phyloP scores from a whole-genome alignment of 2,329 filamentous ascomycete species.

The Pseudopithomyces chartarum region DNA sequence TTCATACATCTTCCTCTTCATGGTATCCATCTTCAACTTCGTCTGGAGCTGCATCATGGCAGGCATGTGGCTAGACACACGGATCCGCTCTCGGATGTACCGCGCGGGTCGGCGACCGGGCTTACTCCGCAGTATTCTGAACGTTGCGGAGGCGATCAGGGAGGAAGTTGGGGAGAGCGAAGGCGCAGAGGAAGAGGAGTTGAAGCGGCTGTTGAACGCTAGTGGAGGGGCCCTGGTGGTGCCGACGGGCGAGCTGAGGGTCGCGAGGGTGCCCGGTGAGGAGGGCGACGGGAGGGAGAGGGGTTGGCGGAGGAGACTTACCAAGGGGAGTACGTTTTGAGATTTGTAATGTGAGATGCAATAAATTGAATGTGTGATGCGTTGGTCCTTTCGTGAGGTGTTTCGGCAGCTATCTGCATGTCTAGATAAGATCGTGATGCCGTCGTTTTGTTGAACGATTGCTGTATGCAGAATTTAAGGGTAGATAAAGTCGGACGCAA shows the following conservation, averaged over 20 bases:
- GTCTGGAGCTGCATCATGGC: conserved; percentile 40
- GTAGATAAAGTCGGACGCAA: too few relatives aligned
- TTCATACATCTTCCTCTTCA: conserved; percentile 43
- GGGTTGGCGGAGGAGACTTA: conserved; percentile 26
- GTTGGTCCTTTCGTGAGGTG: too few relatives aligned
- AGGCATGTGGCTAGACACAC: conserved; percentile 39
- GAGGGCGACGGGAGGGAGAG: conserved; percentile 13
- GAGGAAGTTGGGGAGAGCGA: conserved; percentile 31
- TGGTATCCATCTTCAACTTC: conserved; percentile 41
- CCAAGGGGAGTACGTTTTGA: conserved; percentile 37
- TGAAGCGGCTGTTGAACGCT: conserved; percentile 22
- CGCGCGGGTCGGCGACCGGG: conserved; percentile 34
- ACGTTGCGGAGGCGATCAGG: conserved; percentile 30
- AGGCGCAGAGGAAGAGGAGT: conserved; percentile 27
- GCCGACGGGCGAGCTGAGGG: conserved; percentile 28
- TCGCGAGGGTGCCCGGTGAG: conserved; percentile 20
- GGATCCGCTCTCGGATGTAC: conserved; percentile 35
- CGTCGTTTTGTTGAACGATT: too few relatives aligned
- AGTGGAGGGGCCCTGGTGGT: conserved; percentile 31
- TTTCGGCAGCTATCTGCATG: too few relatives aligned
- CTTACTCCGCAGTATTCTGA: conserved; percentile 33
- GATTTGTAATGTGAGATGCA: not conserved
- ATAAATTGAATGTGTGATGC: too few relatives aligned
- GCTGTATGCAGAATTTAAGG: too few relatives aligned
- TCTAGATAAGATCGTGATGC: too few relatives aligned